phyloP scores from a whole-genome alignment of 2,329 filamentous ascomycete genomes.

The Hypoxylon sp. region DNA sequence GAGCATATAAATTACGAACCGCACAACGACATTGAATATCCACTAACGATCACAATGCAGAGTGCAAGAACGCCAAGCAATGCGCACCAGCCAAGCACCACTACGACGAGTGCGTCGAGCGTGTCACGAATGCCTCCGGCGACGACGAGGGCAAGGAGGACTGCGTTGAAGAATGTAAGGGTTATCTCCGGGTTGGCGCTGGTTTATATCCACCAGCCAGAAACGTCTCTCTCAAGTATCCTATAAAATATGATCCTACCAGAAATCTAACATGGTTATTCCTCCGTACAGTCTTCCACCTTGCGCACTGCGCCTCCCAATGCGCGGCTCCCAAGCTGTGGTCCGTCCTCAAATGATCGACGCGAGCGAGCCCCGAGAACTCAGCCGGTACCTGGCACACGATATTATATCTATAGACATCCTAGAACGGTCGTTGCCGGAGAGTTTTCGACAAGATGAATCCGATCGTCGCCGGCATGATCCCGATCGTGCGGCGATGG shows the following conservation, averaged over 20 bases:
- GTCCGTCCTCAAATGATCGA: slow-evolving; percentile 85
- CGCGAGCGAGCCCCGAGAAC: slow-evolving; percentile 31
- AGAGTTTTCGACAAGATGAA: slow-evolving; percentile 23
- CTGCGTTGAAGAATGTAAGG: slow-evolving; percentile 99
- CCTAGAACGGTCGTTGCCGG: slow-evolving; percentile 41
- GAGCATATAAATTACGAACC: slow-evolving; percentile 13
- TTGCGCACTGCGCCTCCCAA: slow-evolving; percentile 91
- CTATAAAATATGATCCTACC: slow-evolving; percentile 23
- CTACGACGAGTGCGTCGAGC: slow-evolving; percentile 97
- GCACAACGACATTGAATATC: slow-evolving; percentile 20
- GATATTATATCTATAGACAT: slow-evolving; percentile 39
- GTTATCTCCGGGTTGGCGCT: background rate
- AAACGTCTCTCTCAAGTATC: background rate
- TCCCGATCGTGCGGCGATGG: slow-evolving; percentile 30
- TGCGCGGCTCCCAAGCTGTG: slow-evolving; percentile 98
- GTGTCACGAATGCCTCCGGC: slow-evolving; percentile 78
- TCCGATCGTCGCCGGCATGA: slow-evolving; percentile 24
- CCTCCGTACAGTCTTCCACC: slow-evolving; percentile 81
- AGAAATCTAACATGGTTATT: slow-evolving; percentile 54
- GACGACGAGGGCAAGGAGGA: slow-evolving; percentile 85
- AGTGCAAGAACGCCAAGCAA: slow-evolving; percentile 87
- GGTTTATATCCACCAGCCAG: slow-evolving; percentile 24
- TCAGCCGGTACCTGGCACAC: slow-evolving; percentile 34
- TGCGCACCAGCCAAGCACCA: slow-evolving; percentile 95
- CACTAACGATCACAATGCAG: slow-evolving; percentile 62